Evolutionary conservation across 257 asterid genomes (phyloP), one percentile per base, ranked within the genome.

Genomic region (Lithospermum erythrorhizon): DNA sequence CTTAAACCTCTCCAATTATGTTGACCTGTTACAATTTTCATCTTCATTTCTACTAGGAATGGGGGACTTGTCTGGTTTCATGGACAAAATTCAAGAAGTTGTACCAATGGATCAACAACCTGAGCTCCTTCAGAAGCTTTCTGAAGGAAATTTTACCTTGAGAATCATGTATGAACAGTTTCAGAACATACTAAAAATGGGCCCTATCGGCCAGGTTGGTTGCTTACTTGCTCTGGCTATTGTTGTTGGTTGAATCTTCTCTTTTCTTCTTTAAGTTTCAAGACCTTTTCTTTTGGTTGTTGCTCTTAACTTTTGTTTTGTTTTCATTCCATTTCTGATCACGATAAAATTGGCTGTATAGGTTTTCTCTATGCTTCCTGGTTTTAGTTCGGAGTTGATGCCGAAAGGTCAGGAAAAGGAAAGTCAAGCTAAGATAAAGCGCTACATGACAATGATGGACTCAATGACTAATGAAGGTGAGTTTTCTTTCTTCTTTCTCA

Each of bases 31-130:
- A 41, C 49, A 41, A 23, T 56, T 56, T 55, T 25, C 19, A 22
- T 23, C 60, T 56, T 25, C 19, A 22, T 3, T 56, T 23, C 15
- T 23, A 56, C 41, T 51, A 89, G 99, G 97, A 52, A 84, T 84
- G 96, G 99, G 99, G 68, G 97, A 93, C 76, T 84, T 79, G 97
- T 86, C 99, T 66, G 99, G 99, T 48, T 89, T 93, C 76, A 79
- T 93, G 96, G 94, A 93, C 81, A 93, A 89, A 79, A 84, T 93
- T 66, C 97, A 89, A 30, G 94, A 93, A 73, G 94, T 84, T 64
- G 97, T 93, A 66, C 97, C 99, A 0, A 84, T 84, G 96, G 97
- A 93, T 67, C 97, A 93, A 76, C 99, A 93, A 75, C 96, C 91
- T 14, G 99, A 93, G 81, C 97, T 89, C 69, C 89, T 86, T 66